Conservation (phyloP, 768 basidiomycete genomes). For the Xanthoconium purpureum region DNA sequence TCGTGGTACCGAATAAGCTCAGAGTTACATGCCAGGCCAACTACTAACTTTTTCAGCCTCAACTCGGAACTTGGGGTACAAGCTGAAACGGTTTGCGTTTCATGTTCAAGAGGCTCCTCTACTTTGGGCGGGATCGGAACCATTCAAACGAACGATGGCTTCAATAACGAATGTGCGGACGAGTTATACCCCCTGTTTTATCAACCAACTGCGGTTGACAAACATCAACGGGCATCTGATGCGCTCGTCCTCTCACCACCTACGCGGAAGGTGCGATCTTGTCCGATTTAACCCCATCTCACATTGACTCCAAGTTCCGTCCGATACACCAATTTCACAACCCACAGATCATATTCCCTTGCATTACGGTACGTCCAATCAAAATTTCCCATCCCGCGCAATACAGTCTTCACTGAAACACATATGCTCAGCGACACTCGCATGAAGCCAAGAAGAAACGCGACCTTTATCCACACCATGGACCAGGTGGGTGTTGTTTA, state of each 20-base stretch:
- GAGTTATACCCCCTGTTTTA: neutral
- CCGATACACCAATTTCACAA: neutral
- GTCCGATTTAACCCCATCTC: neutral
- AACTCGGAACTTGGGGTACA: neutral
- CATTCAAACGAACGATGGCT: neutral
- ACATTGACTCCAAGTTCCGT: neutral
- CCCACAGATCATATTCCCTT: too few species aligned
- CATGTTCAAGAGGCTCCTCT: neutral
- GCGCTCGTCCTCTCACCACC: neutral
- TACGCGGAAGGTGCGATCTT: neutral
- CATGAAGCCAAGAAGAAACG: too few species aligned
- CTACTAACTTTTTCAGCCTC: neutral
- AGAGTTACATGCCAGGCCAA: too few species aligned
- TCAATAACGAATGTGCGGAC: neutral
- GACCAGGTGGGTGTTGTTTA: too few species aligned
- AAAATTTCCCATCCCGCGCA: too few species aligned
- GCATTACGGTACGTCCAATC: too few species aligned
- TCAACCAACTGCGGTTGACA: neutral
- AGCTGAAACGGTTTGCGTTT: neutral
- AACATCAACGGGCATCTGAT: too few species aligned
- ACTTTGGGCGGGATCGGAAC: neutral
- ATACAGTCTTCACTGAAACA: too few species aligned
- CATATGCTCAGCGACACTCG: too few species aligned
- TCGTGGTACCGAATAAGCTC: too few species aligned
- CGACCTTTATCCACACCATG: too few species aligned